These are phyloP conservation scores for Bocquillonia castaneifolia DNA, from an alignment of 441 rosid species.

Conservation along the genomic window DNA sequence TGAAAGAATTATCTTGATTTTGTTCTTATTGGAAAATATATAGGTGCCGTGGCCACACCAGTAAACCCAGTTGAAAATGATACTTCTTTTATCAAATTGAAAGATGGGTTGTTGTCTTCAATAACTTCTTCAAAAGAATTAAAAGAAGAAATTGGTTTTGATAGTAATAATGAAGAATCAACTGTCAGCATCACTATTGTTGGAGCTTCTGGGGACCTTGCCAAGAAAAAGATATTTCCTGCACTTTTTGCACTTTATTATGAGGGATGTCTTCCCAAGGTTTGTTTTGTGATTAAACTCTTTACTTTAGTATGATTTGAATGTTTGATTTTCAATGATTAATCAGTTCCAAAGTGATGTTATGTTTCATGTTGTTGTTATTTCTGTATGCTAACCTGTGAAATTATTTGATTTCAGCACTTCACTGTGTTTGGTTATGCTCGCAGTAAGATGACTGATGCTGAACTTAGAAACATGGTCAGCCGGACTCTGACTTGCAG, in stretches of 20 bases:
- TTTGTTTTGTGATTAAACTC: constrained; percentile 22
- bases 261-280: constrained; percentile 90
- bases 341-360: not conserved
- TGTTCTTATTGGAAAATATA: constrained; percentile 12
- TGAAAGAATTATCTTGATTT: not conserved
- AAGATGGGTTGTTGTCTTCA: not conserved
- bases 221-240: constrained; percentile 91
- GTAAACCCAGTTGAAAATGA: constrained; percentile 35
- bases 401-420: constrained; percentile 47
- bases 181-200: constrained; percentile 83
- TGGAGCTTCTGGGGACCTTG: constrained; percentile 98
- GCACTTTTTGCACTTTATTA: constrained; percentile 94
- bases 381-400: constrained; percentile 9
- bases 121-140: not conserved
- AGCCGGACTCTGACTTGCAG: constrained; percentile 88
- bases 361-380: constrained; percentile 3
- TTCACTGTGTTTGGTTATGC: constrained; percentile 87
- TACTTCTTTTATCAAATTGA: constrained; percentile 33
- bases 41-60: constrained; percentile 60
- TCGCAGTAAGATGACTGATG: constrained; percentile 91
- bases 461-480: constrained; percentile 77
- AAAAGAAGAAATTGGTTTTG: constrained; percentile 24
- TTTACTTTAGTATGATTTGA: not conserved
- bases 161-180: constrained; percentile 36
- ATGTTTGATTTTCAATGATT: not conserved